Evolutionary conservation across 208 protist species (phyloP), one percentile per base, ranked within the genome.

Genomic region (Acanthamoeba castellanii): DNA sequence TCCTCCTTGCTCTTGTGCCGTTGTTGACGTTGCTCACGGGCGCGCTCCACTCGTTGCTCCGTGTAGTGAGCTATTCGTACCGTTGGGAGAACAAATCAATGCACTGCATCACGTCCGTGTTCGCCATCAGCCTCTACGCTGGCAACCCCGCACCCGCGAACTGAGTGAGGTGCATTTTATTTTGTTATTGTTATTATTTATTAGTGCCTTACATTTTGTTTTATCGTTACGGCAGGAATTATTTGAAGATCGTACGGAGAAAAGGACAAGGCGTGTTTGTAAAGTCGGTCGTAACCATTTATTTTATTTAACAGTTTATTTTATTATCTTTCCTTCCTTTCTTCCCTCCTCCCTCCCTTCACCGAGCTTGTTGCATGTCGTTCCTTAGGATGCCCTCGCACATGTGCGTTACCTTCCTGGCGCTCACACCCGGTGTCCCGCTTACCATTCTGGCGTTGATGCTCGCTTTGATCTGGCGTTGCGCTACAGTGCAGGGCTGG

Each of bases 61-160:
- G 59, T 32, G 27, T 68, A 96, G 96, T 92, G 27, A 96, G 68
- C 76, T 93, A 45, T 32, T 96, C 97, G 22, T 82, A 96, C n/a
- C 94, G 94, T 74, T 98, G 95, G 95, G 97, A 98, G 64, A 97
- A 97, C 72, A 97, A 97, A 61, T 93, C 93, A 30, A 97, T 97
- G 96, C 96, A 96, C 52, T 97, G 96, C 91, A 96, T 98, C 45
- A 94, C 84, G 20, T 95, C 64, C n/a, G 96, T 97, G 18, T 97
- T 96, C 93, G 96, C 68, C 72, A 57, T 94, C 64, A 76, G 88
- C 64, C 45, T 93, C 37, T 20, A 16, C 34, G 47, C 45, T 34
- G 87, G 59, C 68, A 37, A 42, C 30, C 68, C 68, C 68, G 18
- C 52, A 25, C 87, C 45, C 7, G 88, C 87, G 22, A 61, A 55